Evolutionary conservation across 208 protist species (phyloP).

Genomic region (Naegleria gruberi): DNA sequence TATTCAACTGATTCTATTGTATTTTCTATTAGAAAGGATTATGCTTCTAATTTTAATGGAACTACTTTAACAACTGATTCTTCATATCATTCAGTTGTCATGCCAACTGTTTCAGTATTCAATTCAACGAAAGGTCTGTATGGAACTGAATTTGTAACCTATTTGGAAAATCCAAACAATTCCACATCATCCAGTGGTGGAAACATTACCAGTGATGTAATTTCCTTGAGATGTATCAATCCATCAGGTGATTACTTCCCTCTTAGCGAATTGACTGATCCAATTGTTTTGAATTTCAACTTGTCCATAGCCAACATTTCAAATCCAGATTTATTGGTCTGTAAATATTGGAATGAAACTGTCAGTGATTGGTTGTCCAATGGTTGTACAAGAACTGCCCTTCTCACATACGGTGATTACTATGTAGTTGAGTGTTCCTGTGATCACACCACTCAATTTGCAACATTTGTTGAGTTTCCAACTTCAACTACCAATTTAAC

Average conservation of each 20-base stretch:
- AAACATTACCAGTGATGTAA: neutral
- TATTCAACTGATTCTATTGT: neutral
- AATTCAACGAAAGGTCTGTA: neutral
- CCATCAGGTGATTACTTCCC: neutral
- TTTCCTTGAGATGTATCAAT: neutral
- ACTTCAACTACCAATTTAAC: neutral
- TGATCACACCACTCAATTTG: neutral
- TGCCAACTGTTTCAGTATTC: neutral
- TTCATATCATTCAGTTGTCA: neutral
- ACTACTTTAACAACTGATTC: neutral
- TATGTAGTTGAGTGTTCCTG: neutral
- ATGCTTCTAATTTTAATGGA: neutral
- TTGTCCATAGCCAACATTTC: neutral
- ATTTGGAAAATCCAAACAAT: neutral
- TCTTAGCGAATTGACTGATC: neutral
- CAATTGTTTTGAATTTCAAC: neutral
- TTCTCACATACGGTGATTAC: neutral
- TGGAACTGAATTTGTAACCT: neutral
- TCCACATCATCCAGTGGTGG: neutral
- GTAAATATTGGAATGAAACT: neutral
- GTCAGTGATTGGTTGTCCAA: neutral
- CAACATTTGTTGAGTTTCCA: neutral
- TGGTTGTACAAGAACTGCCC: neutral
- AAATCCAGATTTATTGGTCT: neutral
- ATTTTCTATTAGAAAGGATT: neutral